A percentile compares a stretch with the other conserved stretches of the same genome.
Evolutionary conservation across 768 basidiomycete genomes (phyloP).

Genomic region (Asterophora parasitica): DNA sequence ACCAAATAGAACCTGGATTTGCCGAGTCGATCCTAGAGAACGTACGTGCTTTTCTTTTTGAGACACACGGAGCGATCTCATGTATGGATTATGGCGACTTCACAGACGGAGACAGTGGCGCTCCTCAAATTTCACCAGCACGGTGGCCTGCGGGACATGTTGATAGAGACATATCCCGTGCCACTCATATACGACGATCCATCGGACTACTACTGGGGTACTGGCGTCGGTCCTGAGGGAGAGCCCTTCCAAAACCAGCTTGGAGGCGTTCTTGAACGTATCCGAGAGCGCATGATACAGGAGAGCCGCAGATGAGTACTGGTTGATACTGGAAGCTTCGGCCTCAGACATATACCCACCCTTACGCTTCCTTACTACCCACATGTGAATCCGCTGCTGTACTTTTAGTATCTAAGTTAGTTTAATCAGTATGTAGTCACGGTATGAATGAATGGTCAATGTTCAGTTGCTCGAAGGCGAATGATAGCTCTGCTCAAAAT

Average conservation of each 20-base stretch:
- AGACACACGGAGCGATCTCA: neutral
- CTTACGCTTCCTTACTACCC: neutral
- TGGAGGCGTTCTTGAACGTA: slow-evolving; percentile 51
- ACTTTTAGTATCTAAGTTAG: no score
- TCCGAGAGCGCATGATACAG: slow-evolving; percentile 43
- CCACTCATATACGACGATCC: slow-evolving; percentile 51
- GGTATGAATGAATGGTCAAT: no score
- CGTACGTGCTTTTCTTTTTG: slow-evolving; percentile 32
- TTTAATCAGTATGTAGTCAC: no score
- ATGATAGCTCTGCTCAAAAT: no score
- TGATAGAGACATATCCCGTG: slow-evolving; percentile 49
- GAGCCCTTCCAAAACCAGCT: slow-evolving; percentile 45
- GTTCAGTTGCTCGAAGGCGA: no score
- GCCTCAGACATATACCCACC: no score
- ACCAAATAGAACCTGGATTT: slow-evolving; percentile 39
- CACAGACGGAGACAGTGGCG: slow-evolving; percentile 67
- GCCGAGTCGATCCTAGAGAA: slow-evolving; percentile 43
- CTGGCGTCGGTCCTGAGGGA: slow-evolving; percentile 41
- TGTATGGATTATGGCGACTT: neutral
- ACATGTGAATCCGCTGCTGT: no score
- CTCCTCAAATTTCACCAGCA: slow-evolving; percentile 71
- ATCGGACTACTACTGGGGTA: slow-evolving; percentile 65
- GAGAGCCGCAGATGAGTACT: slow-evolving; percentile 14
- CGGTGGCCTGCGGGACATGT: slow-evolving; percentile 43
- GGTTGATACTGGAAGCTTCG: neutral